Conservation (phyloP, 805 yeast genomes). For the Wickerhamia fluorescens region DNA sequence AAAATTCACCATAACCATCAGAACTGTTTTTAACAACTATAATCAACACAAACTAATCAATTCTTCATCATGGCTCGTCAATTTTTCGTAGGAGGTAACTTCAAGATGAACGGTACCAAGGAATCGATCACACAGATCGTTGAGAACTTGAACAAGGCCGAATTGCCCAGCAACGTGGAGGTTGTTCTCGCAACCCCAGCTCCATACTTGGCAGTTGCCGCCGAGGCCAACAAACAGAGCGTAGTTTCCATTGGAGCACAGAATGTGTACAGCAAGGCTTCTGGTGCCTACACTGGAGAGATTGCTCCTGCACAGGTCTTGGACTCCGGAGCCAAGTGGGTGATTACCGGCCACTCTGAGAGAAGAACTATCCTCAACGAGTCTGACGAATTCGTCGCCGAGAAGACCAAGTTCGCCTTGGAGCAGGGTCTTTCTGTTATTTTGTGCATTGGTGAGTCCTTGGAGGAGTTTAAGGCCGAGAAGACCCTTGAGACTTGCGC, state of each 20-base stretch:
- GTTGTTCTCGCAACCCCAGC: constrained; percentile 97
- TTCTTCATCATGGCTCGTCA: constrained; percentile 58
- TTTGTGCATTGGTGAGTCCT: constrained; percentile 95
- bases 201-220: constrained; percentile 78
- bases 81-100: constrained; percentile 99
- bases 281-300: constrained; percentile 99
- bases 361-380: constrained; percentile 93
- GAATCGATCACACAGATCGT: constrained; percentile 78
- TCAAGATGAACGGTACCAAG: constrained; percentile 96
- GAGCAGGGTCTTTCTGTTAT: constrained; percentile 87
- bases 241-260: constrained; percentile 85
- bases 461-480: constrained; percentile 89
- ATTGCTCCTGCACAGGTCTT: constrained; percentile 79
- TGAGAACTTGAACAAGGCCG: constrained; percentile 72
- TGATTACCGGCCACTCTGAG: constrained; percentile 96
- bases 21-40: neutral
- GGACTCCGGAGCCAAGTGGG: constrained; percentile 93
- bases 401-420: constrained; percentile 89
- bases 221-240: constrained; percentile 55
- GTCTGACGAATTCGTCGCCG: constrained; percentile 84
- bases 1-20: neutral
- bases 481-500: constrained; percentile 79
- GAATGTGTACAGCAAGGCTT: constrained; percentile 77
- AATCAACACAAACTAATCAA: neutral
- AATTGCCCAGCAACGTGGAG: constrained; percentile 71